Conservation (phyloP, 2,329 filamentous ascomycete species). For the Exophiala spinifera region DNA sequence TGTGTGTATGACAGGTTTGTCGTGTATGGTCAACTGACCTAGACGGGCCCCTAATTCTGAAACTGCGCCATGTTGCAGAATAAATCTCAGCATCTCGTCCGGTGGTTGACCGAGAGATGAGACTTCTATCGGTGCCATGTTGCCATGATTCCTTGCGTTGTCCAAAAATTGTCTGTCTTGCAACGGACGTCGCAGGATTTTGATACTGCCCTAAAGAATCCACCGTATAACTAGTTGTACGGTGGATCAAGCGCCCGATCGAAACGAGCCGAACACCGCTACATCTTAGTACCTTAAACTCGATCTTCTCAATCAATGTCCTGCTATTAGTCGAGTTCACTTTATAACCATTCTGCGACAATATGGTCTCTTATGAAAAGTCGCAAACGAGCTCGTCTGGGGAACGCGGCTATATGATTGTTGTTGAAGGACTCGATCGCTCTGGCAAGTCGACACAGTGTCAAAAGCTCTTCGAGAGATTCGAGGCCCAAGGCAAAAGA, state of each 20-base stretch:
- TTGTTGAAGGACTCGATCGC: conserved; percentile 84
- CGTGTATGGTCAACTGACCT: conserved; percentile 61
- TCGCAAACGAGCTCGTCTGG: not conserved
- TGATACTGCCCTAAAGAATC: too few relatives aligned
- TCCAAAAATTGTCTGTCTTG: not conserved
- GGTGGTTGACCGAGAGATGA: conserved; percentile 17
- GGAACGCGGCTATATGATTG: conserved; percentile 65
- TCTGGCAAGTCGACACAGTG: conserved; percentile 93
- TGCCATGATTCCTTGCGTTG: conserved; percentile 6
- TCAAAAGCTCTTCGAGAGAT: conserved; percentile 57
- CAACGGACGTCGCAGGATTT: not conserved
- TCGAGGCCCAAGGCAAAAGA: conserved; percentile 50
- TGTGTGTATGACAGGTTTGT: conserved; percentile 69
- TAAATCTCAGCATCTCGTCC: conserved; percentile 40
- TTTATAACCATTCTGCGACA: too few relatives aligned
- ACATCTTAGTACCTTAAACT: not conserved
- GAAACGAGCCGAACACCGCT: not conserved
- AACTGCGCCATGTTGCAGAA: conserved; percentile 34
- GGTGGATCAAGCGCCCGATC: not conserved
- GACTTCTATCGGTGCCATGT: conserved; percentile 13
- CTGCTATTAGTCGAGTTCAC: not conserved
- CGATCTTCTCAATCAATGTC: too few relatives aligned
- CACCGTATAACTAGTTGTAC: not conserved
- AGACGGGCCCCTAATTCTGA: conserved; percentile 57
- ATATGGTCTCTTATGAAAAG: too few relatives aligned